Evolutionary conservation across 1,284 basidiomycete genomes (phyloP).

Genomic region (Cutaneotrichosporon cyanovorans): DNA sequence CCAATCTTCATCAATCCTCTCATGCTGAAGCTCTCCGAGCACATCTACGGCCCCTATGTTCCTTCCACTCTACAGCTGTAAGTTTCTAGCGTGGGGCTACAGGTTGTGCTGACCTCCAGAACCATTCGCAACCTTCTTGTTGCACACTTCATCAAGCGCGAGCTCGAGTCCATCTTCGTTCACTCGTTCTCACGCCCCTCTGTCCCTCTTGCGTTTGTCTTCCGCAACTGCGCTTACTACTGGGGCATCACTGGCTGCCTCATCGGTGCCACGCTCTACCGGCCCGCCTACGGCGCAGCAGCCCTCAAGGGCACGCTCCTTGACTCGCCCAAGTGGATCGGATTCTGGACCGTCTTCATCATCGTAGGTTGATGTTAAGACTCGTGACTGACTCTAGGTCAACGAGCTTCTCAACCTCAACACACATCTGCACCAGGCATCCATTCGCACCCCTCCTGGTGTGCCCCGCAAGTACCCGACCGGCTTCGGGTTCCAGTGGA

Average conservation of each 20-base stretch:
- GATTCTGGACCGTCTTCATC: slow-evolving; percentile 62
- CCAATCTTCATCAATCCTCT: slow-evolving; percentile 87
- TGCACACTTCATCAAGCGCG: slow-evolving; percentile 84
- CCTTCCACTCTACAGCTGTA: slow-evolving; percentile 36
- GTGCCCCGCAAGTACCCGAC: slow-evolving; percentile 73
- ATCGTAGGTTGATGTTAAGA: slow-evolving; percentile 52
- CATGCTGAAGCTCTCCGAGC: slow-evolving; percentile 59
- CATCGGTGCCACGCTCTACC: slow-evolving; percentile 71
- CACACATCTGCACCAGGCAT: slow-evolving; percentile 73
- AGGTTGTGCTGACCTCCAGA: slow-evolving; percentile 46
- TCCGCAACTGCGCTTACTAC: slow-evolving; percentile 88
- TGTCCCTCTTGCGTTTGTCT: slow-evolving; percentile 80
- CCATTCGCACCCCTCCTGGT: slow-evolving; percentile 72
- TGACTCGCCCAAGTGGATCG: slow-evolving; percentile 62
- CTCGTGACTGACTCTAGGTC: slow-evolving; percentile 52
- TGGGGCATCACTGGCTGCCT: slow-evolving; percentile 73
- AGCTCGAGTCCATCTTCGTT: slow-evolving; percentile 86
- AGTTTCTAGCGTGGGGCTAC: slow-evolving; percentile 9
- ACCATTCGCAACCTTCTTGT: slow-evolving; percentile 71
- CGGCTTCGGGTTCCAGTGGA: slow-evolving; percentile 68
- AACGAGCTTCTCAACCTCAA: slow-evolving; percentile 80
- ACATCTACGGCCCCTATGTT: slow-evolving; percentile 32
- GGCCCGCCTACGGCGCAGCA: slow-evolving; percentile 56
- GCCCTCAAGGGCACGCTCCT: slow-evolving; percentile 63
- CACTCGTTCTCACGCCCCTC: slow-evolving; percentile 93